phyloP scores from a whole-genome alignment of 306 rosid species.

The Medicago lupulina region DNA sequence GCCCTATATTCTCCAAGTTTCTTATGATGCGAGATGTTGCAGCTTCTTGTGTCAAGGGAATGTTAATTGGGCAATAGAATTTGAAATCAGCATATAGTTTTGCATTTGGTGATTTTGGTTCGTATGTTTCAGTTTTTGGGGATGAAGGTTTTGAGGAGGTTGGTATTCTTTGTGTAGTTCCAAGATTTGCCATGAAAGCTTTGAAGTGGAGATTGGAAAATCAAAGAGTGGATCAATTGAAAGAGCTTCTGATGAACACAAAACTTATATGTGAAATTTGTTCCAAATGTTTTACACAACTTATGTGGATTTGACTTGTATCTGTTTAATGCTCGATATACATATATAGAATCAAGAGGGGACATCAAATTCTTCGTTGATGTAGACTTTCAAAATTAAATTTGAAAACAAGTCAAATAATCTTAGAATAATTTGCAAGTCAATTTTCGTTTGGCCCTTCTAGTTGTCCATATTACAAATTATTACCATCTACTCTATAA shows the following conservation, averaged over 20 bases:
- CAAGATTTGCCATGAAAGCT: conserved; percentile 51
- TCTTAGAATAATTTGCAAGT: not conserved
- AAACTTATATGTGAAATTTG: not conserved
- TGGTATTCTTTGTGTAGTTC: conserved; percentile 56
- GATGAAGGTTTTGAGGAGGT: conserved; percentile 43
- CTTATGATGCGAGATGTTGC: conserved; percentile 48
- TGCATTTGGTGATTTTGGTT: conserved; percentile 45
- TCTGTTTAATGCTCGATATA: not conserved
- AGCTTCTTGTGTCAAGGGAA: conserved; percentile 60
- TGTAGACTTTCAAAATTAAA: conserved; percentile 8
- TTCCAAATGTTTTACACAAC: not conserved
- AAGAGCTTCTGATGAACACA: too few species aligned
- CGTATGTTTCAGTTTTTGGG: not conserved
- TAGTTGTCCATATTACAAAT: not conserved
- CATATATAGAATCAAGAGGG: not conserved
- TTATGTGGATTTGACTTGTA: not conserved
- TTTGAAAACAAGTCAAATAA: conserved; percentile 16
- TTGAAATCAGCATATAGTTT: conserved; percentile 38
- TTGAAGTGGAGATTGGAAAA: conserved; percentile 10
- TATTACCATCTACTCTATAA: too few species aligned
- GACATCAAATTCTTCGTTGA: not conserved
- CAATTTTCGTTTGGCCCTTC: not conserved
- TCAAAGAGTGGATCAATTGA: not conserved
- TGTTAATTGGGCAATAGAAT: conserved; percentile 50
- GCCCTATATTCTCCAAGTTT: conserved; percentile 51